Percentiles rank a stretch among this genome's conserved stretches.
phyloP scores from a whole-genome alignment of 352 stramenopile genomes.

The Globisporangium cystogenes region DNA sequence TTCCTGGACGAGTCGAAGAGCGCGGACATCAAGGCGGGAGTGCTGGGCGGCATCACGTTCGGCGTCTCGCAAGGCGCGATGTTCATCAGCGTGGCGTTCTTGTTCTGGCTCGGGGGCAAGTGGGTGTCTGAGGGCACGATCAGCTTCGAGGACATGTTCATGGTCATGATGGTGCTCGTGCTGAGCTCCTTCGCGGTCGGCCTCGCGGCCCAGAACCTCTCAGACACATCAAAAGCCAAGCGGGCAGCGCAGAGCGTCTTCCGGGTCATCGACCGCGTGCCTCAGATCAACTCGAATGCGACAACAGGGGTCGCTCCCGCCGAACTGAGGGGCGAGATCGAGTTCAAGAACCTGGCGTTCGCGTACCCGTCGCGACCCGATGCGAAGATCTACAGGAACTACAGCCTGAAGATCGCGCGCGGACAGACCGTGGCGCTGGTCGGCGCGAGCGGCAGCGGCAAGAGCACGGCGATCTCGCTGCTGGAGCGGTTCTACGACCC shows the following conservation, averaged over 20 bases:
- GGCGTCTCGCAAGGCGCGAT: constrained; percentile 53
- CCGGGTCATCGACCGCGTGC: constrained; percentile 40
- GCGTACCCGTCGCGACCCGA: constrained; percentile 20
- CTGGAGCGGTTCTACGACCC: neutral
- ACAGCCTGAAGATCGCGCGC: constrained; percentile 24
- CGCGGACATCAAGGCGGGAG: constrained; percentile 24
- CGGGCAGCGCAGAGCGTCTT: constrained; percentile 33
- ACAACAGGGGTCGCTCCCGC: neutral
- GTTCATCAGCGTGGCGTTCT: constrained; percentile 42
- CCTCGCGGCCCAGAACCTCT: constrained; percentile 20
- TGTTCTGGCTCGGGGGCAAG: constrained; percentile 59
- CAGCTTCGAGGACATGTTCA: constrained; percentile 38
- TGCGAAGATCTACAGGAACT: constrained; percentile 13
- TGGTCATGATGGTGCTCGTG: constrained; percentile 32
- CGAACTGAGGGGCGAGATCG: constrained; percentile 12
- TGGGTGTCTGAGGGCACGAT: constrained; percentile 35
- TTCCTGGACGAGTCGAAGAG: constrained; percentile 21
- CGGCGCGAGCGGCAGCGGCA: constrained; percentile 11
- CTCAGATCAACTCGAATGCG: constrained; percentile 6
- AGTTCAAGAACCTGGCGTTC: constrained; percentile 19
- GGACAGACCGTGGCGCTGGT: constrained; percentile 53
- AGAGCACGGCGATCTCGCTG: neutral
- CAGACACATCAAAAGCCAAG: constrained; percentile 27
- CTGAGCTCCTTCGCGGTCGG: constrained; percentile 29
- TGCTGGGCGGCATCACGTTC: constrained; percentile 38